A percentile compares a stretch with the other conserved stretches of the same genome.
Conservation (phyloP, 306 rosid genomes). For the Hippophae tibetana region DNA sequence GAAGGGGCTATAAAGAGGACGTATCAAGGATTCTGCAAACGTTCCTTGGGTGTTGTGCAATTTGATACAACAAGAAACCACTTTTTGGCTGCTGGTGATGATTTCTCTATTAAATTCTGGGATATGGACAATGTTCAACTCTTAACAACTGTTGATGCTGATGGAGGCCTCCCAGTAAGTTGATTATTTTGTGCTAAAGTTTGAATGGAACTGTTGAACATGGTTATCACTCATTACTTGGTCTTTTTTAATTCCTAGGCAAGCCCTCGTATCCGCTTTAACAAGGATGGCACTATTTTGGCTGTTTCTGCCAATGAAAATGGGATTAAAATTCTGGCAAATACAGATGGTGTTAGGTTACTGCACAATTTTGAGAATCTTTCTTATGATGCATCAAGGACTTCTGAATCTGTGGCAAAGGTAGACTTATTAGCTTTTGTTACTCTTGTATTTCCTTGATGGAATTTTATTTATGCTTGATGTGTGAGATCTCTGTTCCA, state of each 20-base stretch:
- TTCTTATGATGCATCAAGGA: conserved; percentile 64
- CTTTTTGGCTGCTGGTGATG: conserved; percentile 92
- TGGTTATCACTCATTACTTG: conserved; percentile 19
- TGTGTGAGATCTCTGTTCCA: conserved; percentile 24
- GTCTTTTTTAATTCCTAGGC: conserved; percentile 47
- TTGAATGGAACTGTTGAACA: conserved; percentile 2
- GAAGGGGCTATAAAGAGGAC: conserved; percentile 90
- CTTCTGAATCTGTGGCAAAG: conserved; percentile 75
- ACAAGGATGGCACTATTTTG: conserved; percentile 89
- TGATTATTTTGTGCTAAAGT: conserved; percentile 15
- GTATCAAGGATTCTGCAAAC: conserved; percentile 90
- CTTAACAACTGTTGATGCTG: conserved; percentile 76
- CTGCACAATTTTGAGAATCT: conserved; percentile 61
- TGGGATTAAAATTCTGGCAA: conserved; percentile 81
- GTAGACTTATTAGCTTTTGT: conserved; percentile 29
- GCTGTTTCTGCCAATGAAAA: conserved; percentile 89
- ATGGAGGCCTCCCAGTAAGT: conserved; percentile 94
- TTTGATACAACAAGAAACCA: conserved; percentile 86
- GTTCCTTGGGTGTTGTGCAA: conserved; percentile 78
- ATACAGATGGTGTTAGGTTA: conserved; percentile 54
- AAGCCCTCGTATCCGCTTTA: conserved; percentile 92
- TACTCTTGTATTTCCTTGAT: conserved; percentile 3
- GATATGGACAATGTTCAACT: conserved; percentile 90
- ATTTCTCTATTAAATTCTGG: conserved; percentile 92
- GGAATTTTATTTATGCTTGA: conserved; percentile 12